A percentile compares a stretch with the other conserved stretches of the same genome.
Evolutionary conservation across 495 filamentous ascomycete genomes (phyloP).

Genomic region (Talaromyces liani): DNA sequence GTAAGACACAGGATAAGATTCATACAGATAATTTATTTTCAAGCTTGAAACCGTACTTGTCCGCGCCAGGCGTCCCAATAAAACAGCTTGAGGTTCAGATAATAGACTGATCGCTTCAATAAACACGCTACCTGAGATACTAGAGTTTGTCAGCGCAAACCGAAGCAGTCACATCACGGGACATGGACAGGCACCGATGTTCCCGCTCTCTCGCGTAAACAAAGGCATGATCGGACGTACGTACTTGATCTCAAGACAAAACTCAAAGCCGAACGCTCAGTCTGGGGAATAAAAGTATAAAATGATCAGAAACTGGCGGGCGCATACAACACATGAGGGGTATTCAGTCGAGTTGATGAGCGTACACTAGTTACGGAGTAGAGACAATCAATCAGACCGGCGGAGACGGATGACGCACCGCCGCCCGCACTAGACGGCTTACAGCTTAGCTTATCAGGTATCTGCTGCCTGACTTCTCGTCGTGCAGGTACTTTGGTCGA

Average conservation of each 20-base stretch:
- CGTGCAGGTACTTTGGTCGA: neutral
- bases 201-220: neutral
- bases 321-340: neutral
- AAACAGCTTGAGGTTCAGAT: neutral
- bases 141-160: neutral
- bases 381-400: neutral
- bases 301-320: neutral
- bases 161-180: neutral
- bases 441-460: neutral
- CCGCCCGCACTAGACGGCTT: constrained; percentile 1
- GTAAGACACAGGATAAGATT: neutral
- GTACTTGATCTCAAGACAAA: neutral
- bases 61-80: neutral
- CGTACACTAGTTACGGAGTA: neutral
- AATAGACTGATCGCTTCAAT: neutral
- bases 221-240: neutral
- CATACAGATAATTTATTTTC: neutral
- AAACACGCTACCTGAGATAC: neutral
- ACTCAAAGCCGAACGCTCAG: neutral
- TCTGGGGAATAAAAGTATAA: neutral
- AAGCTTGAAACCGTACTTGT: neutral
- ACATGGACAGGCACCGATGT: neutral
- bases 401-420: neutral
- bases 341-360: neutral
- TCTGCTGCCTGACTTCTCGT: neutral